Percentiles rank a stretch among this genome's conserved stretches.
These are phyloP conservation scores for Cordia subcordata DNA, from an alignment of 257 asterid species.

Conservation along the genomic window DNA sequence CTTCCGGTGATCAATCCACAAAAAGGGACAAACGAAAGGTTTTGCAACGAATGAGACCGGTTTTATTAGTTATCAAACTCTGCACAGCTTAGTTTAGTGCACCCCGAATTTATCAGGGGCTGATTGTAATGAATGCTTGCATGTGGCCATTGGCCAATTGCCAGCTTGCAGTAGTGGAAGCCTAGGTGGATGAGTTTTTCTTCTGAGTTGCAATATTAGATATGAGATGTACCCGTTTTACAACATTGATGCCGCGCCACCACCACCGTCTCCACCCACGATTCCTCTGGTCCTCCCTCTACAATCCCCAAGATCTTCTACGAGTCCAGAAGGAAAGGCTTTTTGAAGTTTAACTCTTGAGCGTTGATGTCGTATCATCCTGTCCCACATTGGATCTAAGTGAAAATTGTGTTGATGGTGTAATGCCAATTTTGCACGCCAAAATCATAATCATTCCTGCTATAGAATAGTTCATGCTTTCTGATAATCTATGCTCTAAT, in stretches of 20 bases:
- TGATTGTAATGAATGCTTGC: neutral
- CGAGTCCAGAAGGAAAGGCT: neutral
- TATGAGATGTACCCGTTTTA: conserved; percentile 4
- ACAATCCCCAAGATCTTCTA: neutral
- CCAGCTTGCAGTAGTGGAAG: neutral
- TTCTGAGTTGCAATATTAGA: conserved; percentile 8
- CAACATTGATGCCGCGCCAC: neutral
- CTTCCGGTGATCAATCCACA: neutral
- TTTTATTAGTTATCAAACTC: neutral
- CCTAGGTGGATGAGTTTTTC: neutral
- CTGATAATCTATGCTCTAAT: too few species aligned
- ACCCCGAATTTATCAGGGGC: neutral
- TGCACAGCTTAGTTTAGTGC: neutral
- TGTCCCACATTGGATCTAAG: too few species aligned
- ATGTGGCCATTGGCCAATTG: neutral
- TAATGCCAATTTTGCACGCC: too few species aligned
- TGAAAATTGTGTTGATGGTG: too few species aligned
- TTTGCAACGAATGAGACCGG: neutral
- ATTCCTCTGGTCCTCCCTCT: neutral
- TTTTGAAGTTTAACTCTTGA: too few species aligned
- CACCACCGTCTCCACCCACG: neutral
- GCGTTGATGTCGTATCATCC: too few species aligned
- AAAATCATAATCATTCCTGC: too few species aligned
- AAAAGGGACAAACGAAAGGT: neutral
- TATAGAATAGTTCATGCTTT: too few species aligned